Conservation (phyloP, 129 eudicot species). For the Tagetes patula region DNA sequence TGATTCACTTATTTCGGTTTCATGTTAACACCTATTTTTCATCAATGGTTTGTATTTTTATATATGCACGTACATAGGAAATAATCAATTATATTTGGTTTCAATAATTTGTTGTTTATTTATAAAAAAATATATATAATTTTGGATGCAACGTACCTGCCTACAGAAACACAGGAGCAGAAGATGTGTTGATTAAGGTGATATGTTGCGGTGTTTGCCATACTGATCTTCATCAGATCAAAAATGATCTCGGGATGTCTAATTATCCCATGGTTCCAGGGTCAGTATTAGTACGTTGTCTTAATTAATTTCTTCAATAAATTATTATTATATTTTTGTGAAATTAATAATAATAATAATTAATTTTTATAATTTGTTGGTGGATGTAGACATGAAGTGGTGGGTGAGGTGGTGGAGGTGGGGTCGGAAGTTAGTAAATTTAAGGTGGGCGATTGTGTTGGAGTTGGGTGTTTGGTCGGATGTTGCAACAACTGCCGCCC, state of each 20-base stretch:
- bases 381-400: constrained; percentile 80
- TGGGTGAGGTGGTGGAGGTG: constrained; percentile 94
- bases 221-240: constrained; percentile 85
- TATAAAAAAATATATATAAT: neutral
- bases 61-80: too few relatives aligned
- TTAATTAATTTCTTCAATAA: too few relatives aligned
- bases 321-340: too few relatives aligned
- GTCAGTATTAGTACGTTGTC: constrained; percentile 26
- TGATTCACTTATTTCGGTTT: too few relatives aligned
- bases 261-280: constrained; percentile 99
- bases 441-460: constrained; percentile 72
- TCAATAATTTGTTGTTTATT: too few relatives aligned
- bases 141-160: neutral
- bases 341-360: too few relatives aligned
- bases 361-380: neutral
- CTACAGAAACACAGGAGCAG: constrained; percentile 76
- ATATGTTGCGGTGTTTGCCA: constrained; percentile 87
- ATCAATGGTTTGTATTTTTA: too few relatives aligned
- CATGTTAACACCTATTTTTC: too few relatives aligned
- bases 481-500: constrained; percentile 67
- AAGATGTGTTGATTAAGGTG: constrained; percentile 78
- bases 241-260: constrained; percentile 94
- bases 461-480: constrained; percentile 84
- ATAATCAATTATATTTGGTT: too few relatives aligned
- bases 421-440: constrained; percentile 79